Evolutionary conservation across 2,329 filamentous ascomycete species (phyloP).

Genomic region (Talaromyces sp.): DNA sequence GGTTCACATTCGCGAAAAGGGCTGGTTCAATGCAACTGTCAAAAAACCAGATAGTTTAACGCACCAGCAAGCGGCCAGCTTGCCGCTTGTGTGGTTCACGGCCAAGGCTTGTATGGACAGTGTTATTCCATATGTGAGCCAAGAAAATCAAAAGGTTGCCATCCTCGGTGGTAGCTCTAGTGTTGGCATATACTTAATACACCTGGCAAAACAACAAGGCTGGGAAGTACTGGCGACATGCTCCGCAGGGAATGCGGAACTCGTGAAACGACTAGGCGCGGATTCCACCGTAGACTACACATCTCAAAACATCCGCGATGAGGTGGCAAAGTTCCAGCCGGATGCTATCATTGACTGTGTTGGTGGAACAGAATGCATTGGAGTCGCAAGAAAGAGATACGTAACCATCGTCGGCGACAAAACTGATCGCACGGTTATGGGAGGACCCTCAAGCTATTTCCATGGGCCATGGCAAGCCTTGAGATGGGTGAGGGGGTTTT

Average conservation of each 20-base stretch:
- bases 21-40: not conserved
- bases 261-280: not conserved
- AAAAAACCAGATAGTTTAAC: not conserved
- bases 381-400: not conserved
- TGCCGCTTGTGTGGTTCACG: not conserved
- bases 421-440: not conserved
- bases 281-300: not conserved
- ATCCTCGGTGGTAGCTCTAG: not conserved
- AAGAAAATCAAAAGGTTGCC: not conserved
- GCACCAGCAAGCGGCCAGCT: not conserved
- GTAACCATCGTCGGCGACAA: not conserved
- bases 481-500: not conserved
- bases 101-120: not conserved
- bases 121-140: not conserved
- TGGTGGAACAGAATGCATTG: not conserved
- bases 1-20: not conserved
- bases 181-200: not conserved
- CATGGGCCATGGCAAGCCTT: not conserved
- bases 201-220: not conserved
- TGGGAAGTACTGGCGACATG: not conserved
- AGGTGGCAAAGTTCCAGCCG: not conserved
- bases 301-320: not conserved
- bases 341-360: slow-evolving; percentile 2
- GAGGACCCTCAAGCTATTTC: not conserved
- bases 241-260: not conserved